Base-by-base conservation (phyloP, 139 green algal species). In the Spirogloea muscicola region DNA sequence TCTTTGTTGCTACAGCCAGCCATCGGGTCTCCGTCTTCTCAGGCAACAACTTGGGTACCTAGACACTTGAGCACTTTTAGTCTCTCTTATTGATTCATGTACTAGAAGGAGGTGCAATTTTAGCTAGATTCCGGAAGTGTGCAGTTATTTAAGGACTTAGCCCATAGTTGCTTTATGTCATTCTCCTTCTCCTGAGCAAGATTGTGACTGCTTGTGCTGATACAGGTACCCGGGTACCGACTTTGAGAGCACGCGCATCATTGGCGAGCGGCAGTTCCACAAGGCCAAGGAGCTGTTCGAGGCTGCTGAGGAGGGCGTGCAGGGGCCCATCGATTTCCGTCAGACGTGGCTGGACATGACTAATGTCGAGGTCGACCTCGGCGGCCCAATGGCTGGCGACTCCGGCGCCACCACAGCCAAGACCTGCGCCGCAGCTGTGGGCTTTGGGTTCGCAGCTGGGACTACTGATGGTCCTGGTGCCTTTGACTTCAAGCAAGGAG, bases 381-480 rank as follows among this genome's bases (percentile, higher is more conserved):
- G 59, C 59, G 27, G 7, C n/a, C 59, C 59, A 5, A n/a, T n/a
- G n/a, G n/a, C n/a, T n/a, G n/a, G n/a, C n/a, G n/a, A n/a, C n/a
- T n/a, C n/a, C n/a, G n/a, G n/a, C n/a, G 21, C 21, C 46, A 3
- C 4, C 27, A 33, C 69, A 34, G 68, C 42, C n/a, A 42, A 36
- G 21, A 93, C 90, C 7, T 95, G 90, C 82, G 73, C 70, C 6
- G 64, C 88, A 1, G 90, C 90, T 55, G 92, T 95, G 88, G 90
- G 88, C 57, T 92, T 90, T 57, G 89, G 88, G 67, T 96, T 91
- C 89, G 90, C 90, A 9, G 90, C 90, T 1, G 90, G 90, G 36
- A 96, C 90, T 38, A 96, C 90, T 21, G 90, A 94, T 33, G 90
- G 89, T 36, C 89, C 89, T 1, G 89, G 89, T 25, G 88, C 88